phyloP scores from a whole-genome alignment of 768 basidiomycete species.

The Russula dissimulans region DNA sequence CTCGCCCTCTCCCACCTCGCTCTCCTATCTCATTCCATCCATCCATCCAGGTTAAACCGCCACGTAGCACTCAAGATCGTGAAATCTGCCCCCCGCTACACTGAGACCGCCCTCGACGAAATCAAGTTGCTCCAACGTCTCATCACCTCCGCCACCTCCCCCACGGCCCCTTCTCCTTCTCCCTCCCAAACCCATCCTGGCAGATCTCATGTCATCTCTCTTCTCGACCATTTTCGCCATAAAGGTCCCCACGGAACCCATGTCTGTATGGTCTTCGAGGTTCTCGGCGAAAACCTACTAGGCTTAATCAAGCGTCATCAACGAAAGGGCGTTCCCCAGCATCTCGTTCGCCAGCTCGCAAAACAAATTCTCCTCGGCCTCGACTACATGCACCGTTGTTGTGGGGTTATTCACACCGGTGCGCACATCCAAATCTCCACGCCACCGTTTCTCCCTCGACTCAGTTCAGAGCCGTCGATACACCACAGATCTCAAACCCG shows the following conservation, averaged over 20 bases:
- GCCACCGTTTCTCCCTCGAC: conserved; percentile 4
- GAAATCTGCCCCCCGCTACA: conserved; percentile 94
- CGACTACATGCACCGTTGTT: conserved; percentile 97
- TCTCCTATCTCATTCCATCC: not conserved
- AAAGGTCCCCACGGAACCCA: conserved; percentile 95
- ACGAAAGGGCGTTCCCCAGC: conserved; percentile 94
- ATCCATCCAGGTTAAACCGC: conserved; percentile 62
- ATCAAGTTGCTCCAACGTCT: conserved; percentile 96
- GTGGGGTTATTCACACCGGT: conserved; percentile 95
- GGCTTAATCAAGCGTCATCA: conserved; percentile 97
- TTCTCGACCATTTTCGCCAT: conserved; percentile 96
- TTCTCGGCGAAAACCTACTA: conserved; percentile 92
- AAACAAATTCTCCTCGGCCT: conserved; percentile 93
- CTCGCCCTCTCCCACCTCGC: not conserved
- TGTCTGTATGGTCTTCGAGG: conserved; percentile 99
- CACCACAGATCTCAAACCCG: conserved; percentile 79
- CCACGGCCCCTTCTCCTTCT: conserved; percentile 38
- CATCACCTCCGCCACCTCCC: conserved; percentile 70
- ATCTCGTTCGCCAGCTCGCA: conserved; percentile 88
- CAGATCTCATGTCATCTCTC: conserved; percentile 89
- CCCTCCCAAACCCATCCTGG: conserved; percentile 76
- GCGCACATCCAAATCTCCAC: conserved; percentile 20
- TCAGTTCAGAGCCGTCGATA: not conserved
- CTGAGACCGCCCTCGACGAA: conserved; percentile 96
- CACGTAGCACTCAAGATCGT: conserved; percentile 99